Base-by-base conservation (phyloP, 164 flowering plant genomes). In the Aristolochia fimbriata region DNA sequence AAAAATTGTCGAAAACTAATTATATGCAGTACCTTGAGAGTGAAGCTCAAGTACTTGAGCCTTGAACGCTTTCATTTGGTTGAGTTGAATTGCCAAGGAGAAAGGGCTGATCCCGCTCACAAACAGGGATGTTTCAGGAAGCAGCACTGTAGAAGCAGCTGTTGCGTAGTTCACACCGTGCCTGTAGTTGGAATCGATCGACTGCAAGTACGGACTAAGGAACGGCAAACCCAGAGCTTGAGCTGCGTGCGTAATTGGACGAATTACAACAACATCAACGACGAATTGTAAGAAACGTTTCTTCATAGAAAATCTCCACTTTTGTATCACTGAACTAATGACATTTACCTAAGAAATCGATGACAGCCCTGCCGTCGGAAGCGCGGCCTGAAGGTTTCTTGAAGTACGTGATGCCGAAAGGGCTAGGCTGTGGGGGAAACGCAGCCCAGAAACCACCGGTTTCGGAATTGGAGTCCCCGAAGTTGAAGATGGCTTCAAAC, bases 151-250 rank as follows among this genome's bases (percentile, higher is more conserved):
- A 0, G 98, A 89, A 15, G 88, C 98, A 58, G 76, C 62, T 41
- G 97, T 89, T 41, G 98, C 98, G 54, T 65, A 93, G 73, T 89
- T 89, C 47, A 79, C 96, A 2, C 98, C 98, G 64, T 86, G 90
- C 46, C 69, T 78, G 58, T 48, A 93, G 66, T 89, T 83, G 12
- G 93, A 78, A 11, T 88, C 92, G 30, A 93, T 84, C 54, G 98
- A 79, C 58, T 83, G 83, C 57, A 93, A 67, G 64, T 93, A 93
- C 57, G 98, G 94, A 69, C 88, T 86, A 20, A 89, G 16, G 69
- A 81, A 86, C 59, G 97, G 96, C n/a, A 81, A 59, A 15, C 96
- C 96, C 0, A 93, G 31, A 27, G 82, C 90, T 64, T 93, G 83
- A 31, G 96, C 99, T 93, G 90, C 47, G 20, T 48, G 3, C 6